These are phyloP conservation scores for Osmozyma mogii DNA, from an alignment of 805 yeast genomes.

Conservation along the genomic window DNA sequence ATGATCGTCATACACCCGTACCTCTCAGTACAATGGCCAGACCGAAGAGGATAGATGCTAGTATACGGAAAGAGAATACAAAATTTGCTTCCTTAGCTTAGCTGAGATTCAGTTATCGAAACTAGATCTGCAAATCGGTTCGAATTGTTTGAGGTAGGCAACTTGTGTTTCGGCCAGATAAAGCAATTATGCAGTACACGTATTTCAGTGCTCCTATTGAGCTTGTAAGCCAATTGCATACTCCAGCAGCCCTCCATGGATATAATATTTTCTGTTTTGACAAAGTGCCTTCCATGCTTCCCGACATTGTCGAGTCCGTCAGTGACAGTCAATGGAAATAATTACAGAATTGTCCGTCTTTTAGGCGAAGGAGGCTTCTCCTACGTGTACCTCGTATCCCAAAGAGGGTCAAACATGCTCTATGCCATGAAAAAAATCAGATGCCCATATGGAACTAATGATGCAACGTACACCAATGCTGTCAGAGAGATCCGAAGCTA, in stretches of 20 bases:
- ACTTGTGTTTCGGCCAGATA: too few species aligned
- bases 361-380: slow-evolving; percentile 90
- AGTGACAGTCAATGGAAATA: slow-evolving; percentile 52
- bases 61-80: too few species aligned
- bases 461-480: slow-evolving; percentile 51
- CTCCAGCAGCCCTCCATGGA: slow-evolving; percentile 8
- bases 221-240: too few species aligned
- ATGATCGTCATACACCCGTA: too few species aligned
- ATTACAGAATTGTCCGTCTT: slow-evolving; percentile 57
- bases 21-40: too few species aligned
- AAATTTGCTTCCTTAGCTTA: too few species aligned
- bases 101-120: too few species aligned
- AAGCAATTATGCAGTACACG: too few species aligned
- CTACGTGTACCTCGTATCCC: slow-evolving; percentile 70
- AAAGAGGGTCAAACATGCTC: slow-evolving; percentile 32
- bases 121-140: too few species aligned
- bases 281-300: slow-evolving; percentile 36
- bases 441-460: slow-evolving; percentile 80
- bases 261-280: slow-evolving; percentile 10
- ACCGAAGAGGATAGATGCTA: not conserved
- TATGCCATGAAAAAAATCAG: slow-evolving; percentile 81
- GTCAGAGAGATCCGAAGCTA: slow-evolving; percentile 73
- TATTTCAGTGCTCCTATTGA: too few species aligned
- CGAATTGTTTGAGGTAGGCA: too few species aligned
- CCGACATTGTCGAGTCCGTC: slow-evolving; percentile 43